A percentile compares a stretch with the other conserved stretches of the same genome.
phyloP scores from a whole-genome alignment of 2,329 filamentous ascomycete genomes.

The Pestalotiopsis fici region DNA sequence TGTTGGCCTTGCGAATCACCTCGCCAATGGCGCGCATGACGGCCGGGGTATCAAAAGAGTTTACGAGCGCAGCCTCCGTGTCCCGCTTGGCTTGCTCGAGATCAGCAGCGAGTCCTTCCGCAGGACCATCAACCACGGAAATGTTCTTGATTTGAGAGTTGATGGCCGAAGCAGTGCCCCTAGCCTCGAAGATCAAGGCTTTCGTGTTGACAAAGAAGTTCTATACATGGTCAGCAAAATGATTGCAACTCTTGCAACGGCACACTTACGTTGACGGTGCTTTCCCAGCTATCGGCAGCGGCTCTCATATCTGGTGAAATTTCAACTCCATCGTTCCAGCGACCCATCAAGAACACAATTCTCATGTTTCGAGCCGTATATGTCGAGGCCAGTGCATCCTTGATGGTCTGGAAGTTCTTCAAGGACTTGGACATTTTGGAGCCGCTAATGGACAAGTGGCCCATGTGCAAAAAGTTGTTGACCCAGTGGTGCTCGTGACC shows the following conservation, averaged over 20 bases:
- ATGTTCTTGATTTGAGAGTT: constrained; percentile 34
- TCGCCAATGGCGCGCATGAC: constrained; percentile 79
- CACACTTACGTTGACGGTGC: constrained; percentile 63
- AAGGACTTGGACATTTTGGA: constrained; percentile 95
- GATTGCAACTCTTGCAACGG: background rate
- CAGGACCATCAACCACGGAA: constrained; percentile 32
- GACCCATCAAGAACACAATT: constrained; percentile 83
- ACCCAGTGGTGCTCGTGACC: constrained; percentile 74
- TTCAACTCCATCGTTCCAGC: constrained; percentile 90
- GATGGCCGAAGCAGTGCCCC: constrained; percentile 25
- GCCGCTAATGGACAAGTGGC: constrained; percentile 84
- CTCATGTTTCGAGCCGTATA: constrained; percentile 81
- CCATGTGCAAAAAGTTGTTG: constrained; percentile 96
- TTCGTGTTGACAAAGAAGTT: constrained; percentile 62
- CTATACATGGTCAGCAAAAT: constrained; percentile 26
- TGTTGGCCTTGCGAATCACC: constrained; percentile 77
- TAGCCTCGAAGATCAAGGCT: constrained; percentile 51
- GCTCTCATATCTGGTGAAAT: constrained; percentile 82
- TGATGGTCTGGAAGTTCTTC: constrained; percentile 95
- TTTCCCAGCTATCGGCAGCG: constrained; percentile 77
- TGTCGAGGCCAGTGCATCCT: constrained; percentile 69
- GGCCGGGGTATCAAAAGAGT: constrained; percentile 84
- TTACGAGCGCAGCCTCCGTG: constrained; percentile 62
- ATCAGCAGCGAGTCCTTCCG: constrained; percentile 36
- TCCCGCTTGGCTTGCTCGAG: constrained; percentile 57